These are phyloP conservation scores for Funneliformis geosporum DNA, from an alignment of 192 early-diverging fungal species.

Conservation along the genomic window DNA sequence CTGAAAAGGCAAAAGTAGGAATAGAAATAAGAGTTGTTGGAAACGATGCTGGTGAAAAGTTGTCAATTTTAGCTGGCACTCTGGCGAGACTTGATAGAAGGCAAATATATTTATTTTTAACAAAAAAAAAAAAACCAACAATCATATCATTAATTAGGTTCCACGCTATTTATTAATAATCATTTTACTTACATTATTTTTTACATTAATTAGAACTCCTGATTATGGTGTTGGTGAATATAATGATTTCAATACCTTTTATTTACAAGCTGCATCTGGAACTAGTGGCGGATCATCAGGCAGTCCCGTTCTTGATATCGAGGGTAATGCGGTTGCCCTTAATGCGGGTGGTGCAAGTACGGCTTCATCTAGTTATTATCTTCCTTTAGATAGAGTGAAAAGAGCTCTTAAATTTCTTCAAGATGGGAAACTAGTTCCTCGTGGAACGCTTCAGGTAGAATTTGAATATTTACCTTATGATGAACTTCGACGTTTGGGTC, in stretches of 20 bases:
- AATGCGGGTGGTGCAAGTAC: conserved; percentile 71
- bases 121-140: neutral
- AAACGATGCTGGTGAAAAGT: conserved; percentile 80
- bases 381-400: conserved; percentile 75
- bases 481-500: conserved; percentile 68
- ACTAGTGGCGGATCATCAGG: conserved; percentile 79
- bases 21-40: conserved; percentile 79
- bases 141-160: neutral
- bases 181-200: neutral
- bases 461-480: conserved; percentile 74
- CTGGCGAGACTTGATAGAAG: conserved; percentile 72
- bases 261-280: conserved; percentile 72
- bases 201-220: conserved; percentile 51
- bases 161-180: neutral
- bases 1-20: conserved; percentile 70
- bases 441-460: conserved; percentile 74
- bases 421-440: conserved; percentile 57
- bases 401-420: conserved; percentile 64
- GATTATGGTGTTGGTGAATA: conserved; percentile 69
- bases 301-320: conserved; percentile 75
- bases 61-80: conserved; percentile 73
- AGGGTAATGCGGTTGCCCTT: conserved; percentile 75
- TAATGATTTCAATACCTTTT: conserved; percentile 85
- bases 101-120: conserved; percentile 22
- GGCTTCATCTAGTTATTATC: conserved; percentile 71